Conservation (phyloP, 345 rosid genomes). For the Eucalyptus erythrocorys region DNA sequence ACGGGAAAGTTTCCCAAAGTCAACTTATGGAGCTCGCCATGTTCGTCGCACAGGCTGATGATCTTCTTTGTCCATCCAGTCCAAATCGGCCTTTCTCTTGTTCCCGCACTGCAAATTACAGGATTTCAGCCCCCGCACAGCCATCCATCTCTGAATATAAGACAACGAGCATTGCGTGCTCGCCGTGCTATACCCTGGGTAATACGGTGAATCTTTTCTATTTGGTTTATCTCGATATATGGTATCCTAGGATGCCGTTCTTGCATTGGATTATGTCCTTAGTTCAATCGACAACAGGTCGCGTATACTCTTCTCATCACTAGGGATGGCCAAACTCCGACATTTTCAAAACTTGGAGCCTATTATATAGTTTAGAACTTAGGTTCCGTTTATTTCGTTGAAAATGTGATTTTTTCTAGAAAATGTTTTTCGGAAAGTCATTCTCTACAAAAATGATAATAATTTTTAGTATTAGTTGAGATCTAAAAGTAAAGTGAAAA, state of each 20-base stretch:
- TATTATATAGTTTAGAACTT: not conserved
- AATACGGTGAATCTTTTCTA: not conserved
- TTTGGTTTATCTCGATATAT: not conserved
- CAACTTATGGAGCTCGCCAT: not conserved
- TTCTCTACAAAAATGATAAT: too few relatives aligned
- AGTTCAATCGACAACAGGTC: not conserved
- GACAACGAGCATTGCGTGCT: not conserved
- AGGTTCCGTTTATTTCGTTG: accelerated
- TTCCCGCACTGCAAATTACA: not conserved
- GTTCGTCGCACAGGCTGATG: not conserved
- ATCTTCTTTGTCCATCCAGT: not conserved
- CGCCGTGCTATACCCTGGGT: not conserved
- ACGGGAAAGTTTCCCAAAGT: not conserved
- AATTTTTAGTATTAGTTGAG: not conserved
- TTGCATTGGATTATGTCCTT: not conserved
- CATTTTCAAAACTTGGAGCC: not conserved
- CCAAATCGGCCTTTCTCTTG: not conserved
- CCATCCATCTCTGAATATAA: not conserved
- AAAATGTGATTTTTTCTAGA: accelerated
- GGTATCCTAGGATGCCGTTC: not conserved
- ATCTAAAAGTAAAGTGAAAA: too few relatives aligned
- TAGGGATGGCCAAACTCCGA: not conserved
- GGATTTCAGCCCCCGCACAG: not conserved
- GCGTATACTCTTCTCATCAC: not conserved
- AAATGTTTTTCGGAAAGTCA: accelerated